Conservation (phyloP, 352 stramenopile species). For the Phytopythium sindhum region DNA sequence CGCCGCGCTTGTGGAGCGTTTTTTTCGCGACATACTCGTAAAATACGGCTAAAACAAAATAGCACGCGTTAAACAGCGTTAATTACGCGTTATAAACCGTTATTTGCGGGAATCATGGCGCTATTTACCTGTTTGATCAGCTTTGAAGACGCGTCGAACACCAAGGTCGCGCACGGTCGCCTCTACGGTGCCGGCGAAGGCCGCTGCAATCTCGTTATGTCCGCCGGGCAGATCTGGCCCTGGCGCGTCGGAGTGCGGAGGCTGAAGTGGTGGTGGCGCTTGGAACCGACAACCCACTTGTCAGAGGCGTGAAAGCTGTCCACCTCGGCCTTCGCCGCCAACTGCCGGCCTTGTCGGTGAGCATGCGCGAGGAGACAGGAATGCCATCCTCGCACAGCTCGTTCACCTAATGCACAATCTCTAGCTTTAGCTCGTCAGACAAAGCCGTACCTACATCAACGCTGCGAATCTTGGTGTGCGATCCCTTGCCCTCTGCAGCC, state of each 20-base stretch:
- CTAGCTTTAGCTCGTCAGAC: not conserved
- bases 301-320: not conserved
- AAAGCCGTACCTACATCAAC: not conserved
- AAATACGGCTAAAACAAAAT: constrained; percentile 6
- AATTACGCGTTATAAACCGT: too few relatives aligned
- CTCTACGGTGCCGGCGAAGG: not conserved
- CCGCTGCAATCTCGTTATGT: not conserved
- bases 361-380: not conserved
- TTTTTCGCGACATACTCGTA: constrained; percentile 7
- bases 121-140: constrained; percentile 5
- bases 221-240: not conserved
- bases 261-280: not conserved
- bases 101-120: too few relatives aligned
- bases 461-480: not conserved
- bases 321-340: not conserved
- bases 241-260: not conserved
- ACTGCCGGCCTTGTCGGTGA: not conserved
- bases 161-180: not conserved
- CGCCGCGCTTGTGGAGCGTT: not conserved
- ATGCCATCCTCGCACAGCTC: not conserved
- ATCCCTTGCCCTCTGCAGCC: not conserved
- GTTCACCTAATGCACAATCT: not conserved
- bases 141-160: not conserved
- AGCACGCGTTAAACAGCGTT: not conserved
- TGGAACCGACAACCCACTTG: constrained; percentile 3